Base-by-base conservation (phyloP, 2,329 filamentous ascomycete species). In the Cladosporium sp. region DNA sequence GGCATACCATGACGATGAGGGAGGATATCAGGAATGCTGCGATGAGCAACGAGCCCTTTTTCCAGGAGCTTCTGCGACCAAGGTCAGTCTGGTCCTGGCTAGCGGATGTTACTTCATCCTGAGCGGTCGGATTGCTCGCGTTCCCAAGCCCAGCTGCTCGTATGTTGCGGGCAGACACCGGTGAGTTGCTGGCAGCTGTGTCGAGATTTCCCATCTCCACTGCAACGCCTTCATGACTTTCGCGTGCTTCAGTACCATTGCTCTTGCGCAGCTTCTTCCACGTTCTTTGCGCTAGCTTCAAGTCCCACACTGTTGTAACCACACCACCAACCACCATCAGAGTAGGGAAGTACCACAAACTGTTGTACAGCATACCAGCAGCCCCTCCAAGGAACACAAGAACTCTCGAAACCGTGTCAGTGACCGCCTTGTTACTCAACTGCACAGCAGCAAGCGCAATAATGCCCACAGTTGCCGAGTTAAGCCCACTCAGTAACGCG, bases 261-360 rank as follows among this genome's bases (percentile, higher is more conserved):
- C 29, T 24, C 18, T 19, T 50, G 7, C 39, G 38, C 40, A 43
- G 15, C 13, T 11, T 29, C 19, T 50, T 50, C 47, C 47, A 50
- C 3, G 4, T 18, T 22, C 22, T 37, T 8, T 50, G 47, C 9
- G 24, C 19, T 7, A 50, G 39, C 27, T 15, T 39, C 9, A 58
- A 38, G 64, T 88, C 85, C 71, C 80, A 82, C 0, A 79, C 47
- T 0, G 82, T 64, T 0, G 80, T 79, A 0, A 67, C 64, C 1
- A 75, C 9, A 0, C 84, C 85, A 0, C 76, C 79, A 1, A 73
- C 56, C 0, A 78, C 58, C 67, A 89, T 83, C 4, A 89, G 62
- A 0, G 80, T 59, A 0, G 86, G 86, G 40, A 88, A 89, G 57
- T 86, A 90, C 86, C 86, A 90, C 0, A 89, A 67, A 0, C 84